Evolutionary conservation across 768 basidiomycete genomes (phyloP).

Genomic region (Russula lepida): DNA sequence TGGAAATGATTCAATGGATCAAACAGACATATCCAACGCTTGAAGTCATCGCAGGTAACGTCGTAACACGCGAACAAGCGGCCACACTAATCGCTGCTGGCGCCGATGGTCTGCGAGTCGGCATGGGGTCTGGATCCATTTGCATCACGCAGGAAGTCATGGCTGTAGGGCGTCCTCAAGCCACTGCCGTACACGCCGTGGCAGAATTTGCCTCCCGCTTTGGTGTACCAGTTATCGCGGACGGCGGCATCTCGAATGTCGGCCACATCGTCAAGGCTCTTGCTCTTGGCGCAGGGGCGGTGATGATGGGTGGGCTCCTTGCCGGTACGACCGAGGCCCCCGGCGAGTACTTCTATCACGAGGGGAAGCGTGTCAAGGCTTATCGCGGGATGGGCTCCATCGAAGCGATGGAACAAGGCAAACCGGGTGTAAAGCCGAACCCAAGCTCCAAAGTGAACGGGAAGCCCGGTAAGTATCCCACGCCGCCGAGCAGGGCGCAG

Average conservation of each 20-base stretch:
- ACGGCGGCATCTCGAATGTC: constrained; percentile 92
- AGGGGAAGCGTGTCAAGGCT: constrained; percentile 97
- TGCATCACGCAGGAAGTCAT: constrained; percentile 99
- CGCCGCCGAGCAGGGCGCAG: constrained; percentile 31
- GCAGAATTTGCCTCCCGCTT: constrained; percentile 90
- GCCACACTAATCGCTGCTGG: constrained; percentile 89
- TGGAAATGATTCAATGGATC: constrained; percentile 93
- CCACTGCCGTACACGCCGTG: constrained; percentile 95
- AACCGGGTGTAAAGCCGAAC: constrained; percentile 29
- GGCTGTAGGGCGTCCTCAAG: constrained; percentile 97
- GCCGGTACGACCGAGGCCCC: constrained; percentile 97
- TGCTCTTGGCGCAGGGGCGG: constrained; percentile 85
- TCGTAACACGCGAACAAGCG: constrained; percentile 96
- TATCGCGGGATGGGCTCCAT: constrained; percentile 91
- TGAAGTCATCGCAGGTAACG: constrained; percentile 95
- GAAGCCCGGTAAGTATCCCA: constrained; percentile 36
- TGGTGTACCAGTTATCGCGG: constrained; percentile 93
- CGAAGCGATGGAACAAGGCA: constrained; percentile 85
- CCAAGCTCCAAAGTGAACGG: constrained; percentile 23
- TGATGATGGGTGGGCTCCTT: constrained; percentile 97
- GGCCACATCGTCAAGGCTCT: constrained; percentile 98
- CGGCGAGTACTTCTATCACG: constrained; percentile 98
- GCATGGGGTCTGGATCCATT: constrained; percentile 98
- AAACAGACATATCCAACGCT: constrained; percentile 77
- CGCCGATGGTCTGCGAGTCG: constrained; percentile 90